Base-by-base conservation (phyloP, 495 filamentous ascomycete species). In the Penicillium chermesinum region DNA sequence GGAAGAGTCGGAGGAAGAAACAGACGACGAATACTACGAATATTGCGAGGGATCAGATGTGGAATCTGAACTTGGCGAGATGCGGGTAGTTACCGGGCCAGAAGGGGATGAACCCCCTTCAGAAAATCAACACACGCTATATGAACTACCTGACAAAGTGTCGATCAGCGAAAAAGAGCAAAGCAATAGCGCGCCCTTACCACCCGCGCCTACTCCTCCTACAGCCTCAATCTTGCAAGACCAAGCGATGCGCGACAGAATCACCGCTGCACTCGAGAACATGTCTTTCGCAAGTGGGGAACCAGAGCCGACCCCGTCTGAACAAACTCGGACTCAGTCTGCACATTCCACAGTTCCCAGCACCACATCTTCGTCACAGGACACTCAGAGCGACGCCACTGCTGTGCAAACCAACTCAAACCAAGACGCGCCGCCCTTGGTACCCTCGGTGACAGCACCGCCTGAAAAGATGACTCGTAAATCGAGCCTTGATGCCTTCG, bases 11-110 rank as follows among this genome's bases (percentile, higher is more conserved):
- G 46, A 54, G 13, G 46, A 46, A 21, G 52, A 54, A 4, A 41
- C 46, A 13, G 52, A 54, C 19, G 52, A 54, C 14, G 52, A 54
- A 22, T 54, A 54, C 33, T 54, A 54, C 21, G 52, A 54, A 41
- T 54, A 54, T 33, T 41, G 41, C 42, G 41, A 45, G 27, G 52
- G 48, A 4, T 52, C 42, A 1, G 42, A 46, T 10, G 41, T 35
- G 9, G 52, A 54, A 12, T 43, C 42, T 13, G 46, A 49, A 13
- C 2, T 41, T 1, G 46, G 42, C 7, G 46, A 42, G 27, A 10
- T 49, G 1, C 17, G 22, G n/a, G 33, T 19, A 4, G 33, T 46
- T 17, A 19, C 16, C 8, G 8, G 25, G n/a, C 8, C 32, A 2
- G 33, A 38, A 12, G 27, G 3, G 19, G 22, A 47, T 32, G 12